Evolutionary conservation across 306 rosid genomes (phyloP), one percentile per base, ranked within the genome.

Genomic region (Medicago lupulina): DNA sequence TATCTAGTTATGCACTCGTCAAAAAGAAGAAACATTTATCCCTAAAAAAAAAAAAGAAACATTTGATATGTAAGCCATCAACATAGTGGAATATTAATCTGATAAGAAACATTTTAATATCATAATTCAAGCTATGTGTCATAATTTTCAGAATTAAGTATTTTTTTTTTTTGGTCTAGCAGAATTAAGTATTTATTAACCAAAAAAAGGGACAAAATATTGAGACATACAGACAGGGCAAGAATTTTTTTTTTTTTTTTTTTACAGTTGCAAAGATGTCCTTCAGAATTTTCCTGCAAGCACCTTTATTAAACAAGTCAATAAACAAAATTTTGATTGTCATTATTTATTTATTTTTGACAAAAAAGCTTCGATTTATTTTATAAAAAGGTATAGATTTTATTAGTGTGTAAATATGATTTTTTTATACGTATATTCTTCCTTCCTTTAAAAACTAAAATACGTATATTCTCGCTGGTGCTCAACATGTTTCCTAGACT

Each of bases 241-340:
- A 7, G 39, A 43, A 67, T 67, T 67, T 44, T 23, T 41, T 67
- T 67, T 44, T 23, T 41, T 36, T 16, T 40, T 18, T 67, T 67
- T 44, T 23, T 41, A 67, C 40, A 67, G 23, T 9, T 15, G 40
- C 38, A 46, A 67, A 67, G 69, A 61, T 34, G 9, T 63, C 43
- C 81, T 51, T 83, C 62, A 39, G 70, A 83, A 72, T 25, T 77
- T 80, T 70, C 59, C 73, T 28, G 43, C 76, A 71, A 77, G 79
- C 50, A 66, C 68, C 64, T 82, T 84, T 84, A 82, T 87, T 87
- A 17, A 74, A 69, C 63, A 54, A 60, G 70, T 78, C 57, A 77
- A 81, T 28, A 28, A 28, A 28, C 83, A 62, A 15, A 81, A 81
- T 54, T 85, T 76, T 83, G 60, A 71, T 81, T 76, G 65, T 79